Conservation (phyloP, 306 rosid genomes). For the Citrullus mucosospermus region DNA sequence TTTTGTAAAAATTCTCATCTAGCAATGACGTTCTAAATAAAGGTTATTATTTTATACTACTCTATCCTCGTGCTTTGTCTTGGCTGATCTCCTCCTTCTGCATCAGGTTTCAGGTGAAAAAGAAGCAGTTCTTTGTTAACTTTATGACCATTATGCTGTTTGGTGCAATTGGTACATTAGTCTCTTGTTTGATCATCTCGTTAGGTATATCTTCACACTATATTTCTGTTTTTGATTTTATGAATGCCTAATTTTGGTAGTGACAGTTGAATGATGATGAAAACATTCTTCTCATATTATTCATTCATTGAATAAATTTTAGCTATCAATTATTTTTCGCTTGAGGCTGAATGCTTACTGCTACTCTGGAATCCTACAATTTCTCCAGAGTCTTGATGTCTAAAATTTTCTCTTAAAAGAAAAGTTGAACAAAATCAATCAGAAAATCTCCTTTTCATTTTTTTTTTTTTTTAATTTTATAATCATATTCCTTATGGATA, state of each 20-base stretch:
- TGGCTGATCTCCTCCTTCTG: slow-evolving; percentile 7
- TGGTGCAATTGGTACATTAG: slow-evolving; percentile 87
- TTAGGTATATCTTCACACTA: slow-evolving; percentile 40
- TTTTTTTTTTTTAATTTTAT: no score
- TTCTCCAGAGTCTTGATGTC: neutral
- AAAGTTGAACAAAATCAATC: neutral
- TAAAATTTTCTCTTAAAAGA: neutral
- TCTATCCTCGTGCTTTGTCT: neutral
- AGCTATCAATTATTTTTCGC: neutral
- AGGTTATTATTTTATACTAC: neutral
- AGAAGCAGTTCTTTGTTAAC: slow-evolving; percentile 88
- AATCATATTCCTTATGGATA: no score
- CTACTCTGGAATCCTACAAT: neutral
- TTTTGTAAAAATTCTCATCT: neutral
- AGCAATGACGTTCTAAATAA: neutral
- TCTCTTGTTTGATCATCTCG: slow-evolving; percentile 64
- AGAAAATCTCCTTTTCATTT: neutral
- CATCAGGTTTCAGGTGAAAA: slow-evolving; percentile 96
- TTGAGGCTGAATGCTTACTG: neutral
- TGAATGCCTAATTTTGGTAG: neutral
- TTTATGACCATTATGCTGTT: slow-evolving; percentile 71
- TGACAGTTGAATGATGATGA: neutral
- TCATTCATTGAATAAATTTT: neutral
- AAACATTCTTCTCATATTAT: neutral
- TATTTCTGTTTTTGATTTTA: neutral